These are phyloP conservation scores for Solanum habrochaites DNA, from an alignment of 257 asterid species.

Conservation along the genomic window DNA sequence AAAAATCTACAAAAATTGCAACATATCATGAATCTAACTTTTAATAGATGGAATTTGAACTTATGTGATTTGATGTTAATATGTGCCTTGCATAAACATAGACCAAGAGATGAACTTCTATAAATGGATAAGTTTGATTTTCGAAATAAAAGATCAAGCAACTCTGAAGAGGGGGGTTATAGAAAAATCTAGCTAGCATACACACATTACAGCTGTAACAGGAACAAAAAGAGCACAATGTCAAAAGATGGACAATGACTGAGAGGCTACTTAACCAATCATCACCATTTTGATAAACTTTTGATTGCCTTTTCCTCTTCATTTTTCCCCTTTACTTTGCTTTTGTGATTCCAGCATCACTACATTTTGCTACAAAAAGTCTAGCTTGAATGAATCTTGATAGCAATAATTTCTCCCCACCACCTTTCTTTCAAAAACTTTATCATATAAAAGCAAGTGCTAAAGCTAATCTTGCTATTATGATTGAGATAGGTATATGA, in stretches of 20 bases:
- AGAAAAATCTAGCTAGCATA: slow-evolving; percentile 10
- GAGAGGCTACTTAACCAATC: slow-evolving; percentile 30
- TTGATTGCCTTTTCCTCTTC: slow-evolving; percentile 8
- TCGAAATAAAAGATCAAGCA: neutral
- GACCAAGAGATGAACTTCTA: neutral
- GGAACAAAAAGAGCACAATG: slow-evolving; percentile 6
- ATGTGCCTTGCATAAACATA: neutral
- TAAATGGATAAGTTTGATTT: neutral
- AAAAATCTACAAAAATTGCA: neutral
- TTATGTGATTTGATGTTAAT: neutral
- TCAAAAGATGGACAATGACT: slow-evolving; percentile 20
- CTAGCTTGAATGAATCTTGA: slow-evolving; percentile 15
- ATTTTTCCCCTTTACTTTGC: neutral
- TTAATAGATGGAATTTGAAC: neutral
- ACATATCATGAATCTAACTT: neutral
- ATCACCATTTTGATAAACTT: slow-evolving; percentile 48
- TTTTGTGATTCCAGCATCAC: slow-evolving; percentile 6
- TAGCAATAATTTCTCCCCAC: slow-evolving; percentile 8
- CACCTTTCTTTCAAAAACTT: slow-evolving; percentile 25
- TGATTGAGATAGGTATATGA: neutral
- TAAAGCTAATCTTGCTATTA: slow-evolving; percentile 4
- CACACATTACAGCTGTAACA: slow-evolving; percentile 30
- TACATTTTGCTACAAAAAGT: slow-evolving; percentile 8
- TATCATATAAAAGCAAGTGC: slow-evolving; percentile 15
- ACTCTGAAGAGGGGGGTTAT: neutral